Evolutionary conservation across 2,329 filamentous ascomycete genomes (phyloP), one percentile per base, ranked within the genome.

Genomic region (Colletotrichum orbiculare): DNA sequence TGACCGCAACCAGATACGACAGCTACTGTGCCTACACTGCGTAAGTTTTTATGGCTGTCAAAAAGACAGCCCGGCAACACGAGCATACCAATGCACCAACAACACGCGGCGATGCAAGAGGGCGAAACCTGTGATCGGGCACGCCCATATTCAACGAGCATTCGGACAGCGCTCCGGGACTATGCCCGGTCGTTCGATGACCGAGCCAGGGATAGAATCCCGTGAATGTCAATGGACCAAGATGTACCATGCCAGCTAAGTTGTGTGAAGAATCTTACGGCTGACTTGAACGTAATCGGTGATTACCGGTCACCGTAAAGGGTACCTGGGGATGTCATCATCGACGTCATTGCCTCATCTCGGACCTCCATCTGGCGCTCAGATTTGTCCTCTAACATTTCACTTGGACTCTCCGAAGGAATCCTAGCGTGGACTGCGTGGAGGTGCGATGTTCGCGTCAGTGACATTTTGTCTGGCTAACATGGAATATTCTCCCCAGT

Each of bases 341-440:
- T 42, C 48, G 33, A 62, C 52, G 62, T 56, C 58, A 62, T 65
- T 35, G 50, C 46, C 47, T 35, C 43, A 38, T 25, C 38, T 47
- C 45, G 39, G 50, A 62, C 41, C 10, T 60, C 12, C 47, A 52
- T 33, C 41, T 46, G 11, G 17, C 41, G 46, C 50, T 41, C 47
- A 9, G 52, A 25, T 52, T 35, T 39, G 8, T 12, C 39, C 58
- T 54, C 34, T 47, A 45, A 17, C 35, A 13, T 35, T 52, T 49
- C 8, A 25, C 17, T 49, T 15, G 34, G 39, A 25, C 34, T 34
- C 17, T 43, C 9, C 34, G 50, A 38, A 45, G 39, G 34, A 49
- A 41, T 11, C 49, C 41, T 9, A 47, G 41, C 15, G 15, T 17
- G 15, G 15, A 17, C 15, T 17, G 15, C 15, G 15, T 17, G 15